Base-by-base conservation (phyloP, 2,329 filamentous ascomycete genomes). In the Colletotrichum simmondsii region DNA sequence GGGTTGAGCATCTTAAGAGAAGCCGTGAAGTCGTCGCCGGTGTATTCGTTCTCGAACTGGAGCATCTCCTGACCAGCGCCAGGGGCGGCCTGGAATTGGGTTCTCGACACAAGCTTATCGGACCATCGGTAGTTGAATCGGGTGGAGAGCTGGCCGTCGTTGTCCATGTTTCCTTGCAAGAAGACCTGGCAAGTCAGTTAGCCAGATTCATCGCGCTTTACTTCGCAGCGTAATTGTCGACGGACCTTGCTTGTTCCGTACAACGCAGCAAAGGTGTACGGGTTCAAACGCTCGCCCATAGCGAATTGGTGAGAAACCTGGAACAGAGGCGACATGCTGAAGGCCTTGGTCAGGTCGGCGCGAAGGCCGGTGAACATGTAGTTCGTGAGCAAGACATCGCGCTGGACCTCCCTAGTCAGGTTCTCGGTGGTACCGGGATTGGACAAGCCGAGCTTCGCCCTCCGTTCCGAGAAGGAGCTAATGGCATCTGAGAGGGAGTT, bases 221-320 rank as follows among this genome's bases (percentile, higher is more conserved):
- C 37, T 11, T 30, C 35, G 54, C 4, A n/a, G 22, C 26, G 6
- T 7, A 69, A 28, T 52, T 42, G 42, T 32, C 30, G 70, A 87
- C 90, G 78, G 85, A 98, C 96, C 89, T 95, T 96, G 84, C 93
- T 93, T 77, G 94, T 98, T 78, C 97, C 97, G 83, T 97, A 98
- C 80, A 99, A 91, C 76, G 94, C 94, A 77, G 95, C 94, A 85
- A 98, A 98, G 68, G 94, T 95, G 85, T 99, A 99, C 49, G 97
- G 97, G 82, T 95, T 95, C 83, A 97, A 88, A 77, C 93, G 92
- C 85, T 98, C 95, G 78, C 97, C 96, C 91, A 98, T 94, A 68
- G 96, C 93, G 83, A 99, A 97, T 78, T 97, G 94, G 87, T 99
- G 97, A 76, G 96, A 98, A 78, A 98, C 94, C 86, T 98, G 96